Conservation (phyloP, 352 stramenopile genomes). For the Phytopythium sindhum region DNA sequence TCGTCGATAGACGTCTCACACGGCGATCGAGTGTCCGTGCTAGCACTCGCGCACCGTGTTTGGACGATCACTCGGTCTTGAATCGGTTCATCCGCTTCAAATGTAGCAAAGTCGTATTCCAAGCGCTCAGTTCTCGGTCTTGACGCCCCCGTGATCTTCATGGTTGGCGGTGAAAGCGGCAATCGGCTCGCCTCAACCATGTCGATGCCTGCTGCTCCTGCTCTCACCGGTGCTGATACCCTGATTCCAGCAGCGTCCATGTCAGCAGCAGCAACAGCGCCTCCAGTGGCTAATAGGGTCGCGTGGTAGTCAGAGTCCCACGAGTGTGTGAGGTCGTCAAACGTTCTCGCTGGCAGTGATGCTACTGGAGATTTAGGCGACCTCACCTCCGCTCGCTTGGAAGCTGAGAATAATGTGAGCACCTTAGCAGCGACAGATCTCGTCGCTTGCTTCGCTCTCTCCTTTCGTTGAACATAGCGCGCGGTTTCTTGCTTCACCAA, state of each 20-base stretch:
- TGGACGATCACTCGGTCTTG: neutral
- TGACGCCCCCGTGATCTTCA: too few relatives aligned
- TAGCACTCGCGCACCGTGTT: neutral
- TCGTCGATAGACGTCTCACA: neutral
- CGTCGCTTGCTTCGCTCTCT: neutral
- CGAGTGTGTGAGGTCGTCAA: slow-evolving; percentile 30
- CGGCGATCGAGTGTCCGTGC: neutral
- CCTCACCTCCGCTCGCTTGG: neutral
- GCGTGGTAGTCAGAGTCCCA: slow-evolving; percentile 15
- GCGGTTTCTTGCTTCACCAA: slow-evolving; percentile 23
- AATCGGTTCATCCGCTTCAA: neutral
- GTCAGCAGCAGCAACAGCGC: neutral
- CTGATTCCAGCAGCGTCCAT: neutral
- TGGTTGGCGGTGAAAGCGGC: neutral
- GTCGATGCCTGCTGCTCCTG: neutral
- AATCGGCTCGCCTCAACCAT: neutral
- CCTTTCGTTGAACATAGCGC: slow-evolving; percentile 4
- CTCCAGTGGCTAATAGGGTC: neutral
- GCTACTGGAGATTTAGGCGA: neutral
- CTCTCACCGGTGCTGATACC: neutral
- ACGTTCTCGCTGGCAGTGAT: slow-evolving; percentile 8
- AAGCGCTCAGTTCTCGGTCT: neutral
- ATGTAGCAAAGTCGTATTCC: neutral
- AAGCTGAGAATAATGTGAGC: neutral
- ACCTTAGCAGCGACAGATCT: neutral